Percentiles rank a stretch among this genome's conserved stretches.
Conservation (phyloP, 2,329 filamentous ascomycete species). For the Xylaria sp. region DNA sequence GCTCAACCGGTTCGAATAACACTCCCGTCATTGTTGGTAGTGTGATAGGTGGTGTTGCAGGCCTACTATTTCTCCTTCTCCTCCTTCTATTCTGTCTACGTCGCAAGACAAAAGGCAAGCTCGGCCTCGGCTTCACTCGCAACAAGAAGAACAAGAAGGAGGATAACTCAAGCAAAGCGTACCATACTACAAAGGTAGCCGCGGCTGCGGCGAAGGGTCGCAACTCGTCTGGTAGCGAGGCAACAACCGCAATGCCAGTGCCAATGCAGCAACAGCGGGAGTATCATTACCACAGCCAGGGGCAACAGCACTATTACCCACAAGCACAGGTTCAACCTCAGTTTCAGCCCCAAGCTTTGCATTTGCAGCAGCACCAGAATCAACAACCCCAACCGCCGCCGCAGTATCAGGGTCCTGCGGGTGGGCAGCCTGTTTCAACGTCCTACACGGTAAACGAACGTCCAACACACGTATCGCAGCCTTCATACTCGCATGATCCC, state of each 20-base stretch:
- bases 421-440: conserved; percentile 27
- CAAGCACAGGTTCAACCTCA: conserved; percentile 22
- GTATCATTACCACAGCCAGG: conserved; percentile 31
- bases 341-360: conserved; percentile 5
- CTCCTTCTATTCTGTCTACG: conserved; percentile 41
- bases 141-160: conserved; percentile 40
- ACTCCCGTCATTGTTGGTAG: conserved; percentile 48
- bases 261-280: conserved; percentile 14
- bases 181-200: conserved; percentile 25
- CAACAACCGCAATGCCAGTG: conserved; percentile 9
- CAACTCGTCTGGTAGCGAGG: conserved; percentile 30
- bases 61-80: conserved; percentile 42
- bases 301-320: conserved; percentile 29
- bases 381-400: conserved; percentile 13
- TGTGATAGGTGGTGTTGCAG: conserved; percentile 46
- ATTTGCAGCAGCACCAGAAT: conserved; percentile 13
- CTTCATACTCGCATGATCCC: conserved; percentile 20
- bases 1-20: conserved; percentile 14
- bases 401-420: conserved; percentile 7
- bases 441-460: conserved; percentile 32
- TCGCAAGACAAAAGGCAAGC: conserved; percentile 30
- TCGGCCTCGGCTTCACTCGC: conserved; percentile 35
- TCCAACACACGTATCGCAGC: conserved; percentile 4
- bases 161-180: conserved; percentile 29
- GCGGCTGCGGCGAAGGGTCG: conserved; percentile 19